phyloP scores from a whole-genome alignment of 768 basidiomycete genomes.

The Daedaleopsis nitida region DNA sequence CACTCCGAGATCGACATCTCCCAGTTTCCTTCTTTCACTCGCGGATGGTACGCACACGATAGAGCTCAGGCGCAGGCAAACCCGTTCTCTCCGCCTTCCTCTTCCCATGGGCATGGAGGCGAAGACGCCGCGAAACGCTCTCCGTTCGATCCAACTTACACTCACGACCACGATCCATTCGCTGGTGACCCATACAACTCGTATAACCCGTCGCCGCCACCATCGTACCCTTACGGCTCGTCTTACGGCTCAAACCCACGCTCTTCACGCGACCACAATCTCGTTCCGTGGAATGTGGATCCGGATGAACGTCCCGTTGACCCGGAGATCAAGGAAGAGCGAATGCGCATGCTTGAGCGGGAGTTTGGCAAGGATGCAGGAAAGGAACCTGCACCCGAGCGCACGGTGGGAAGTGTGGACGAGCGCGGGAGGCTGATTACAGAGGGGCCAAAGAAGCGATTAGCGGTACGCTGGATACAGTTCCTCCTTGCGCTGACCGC shows the following conservation, averaged over 20 bases:
- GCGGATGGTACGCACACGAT: constrained; percentile 56
- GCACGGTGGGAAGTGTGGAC: constrained; percentile 60
- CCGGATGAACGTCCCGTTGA: constrained; percentile 46
- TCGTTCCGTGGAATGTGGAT: constrained; percentile 57
- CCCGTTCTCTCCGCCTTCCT: constrained; percentile 9
- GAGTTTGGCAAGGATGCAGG: constrained; percentile 53
- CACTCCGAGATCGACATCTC: constrained; percentile 58
- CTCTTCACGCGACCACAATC: constrained; percentile 33
- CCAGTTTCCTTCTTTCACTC: constrained; percentile 65
- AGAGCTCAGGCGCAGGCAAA: constrained; percentile 10
- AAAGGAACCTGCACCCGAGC: constrained; percentile 48
- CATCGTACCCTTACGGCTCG: constrained; percentile 27
- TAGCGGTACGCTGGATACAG: constrained; percentile 48
- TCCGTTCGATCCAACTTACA: constrained; percentile 39
- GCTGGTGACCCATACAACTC: constrained; percentile 27
- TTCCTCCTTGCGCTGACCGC: constrained; percentile 52
- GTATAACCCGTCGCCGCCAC: constrained; percentile 32
- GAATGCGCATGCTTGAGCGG: constrained; percentile 69
- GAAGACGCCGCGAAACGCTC: constrained; percentile 24
- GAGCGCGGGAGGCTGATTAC: constrained; percentile 60
- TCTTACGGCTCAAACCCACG: constrained; percentile 39
- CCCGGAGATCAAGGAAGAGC: constrained; percentile 61
- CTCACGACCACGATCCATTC: constrained; percentile 31
- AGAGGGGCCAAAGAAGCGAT: constrained; percentile 62
- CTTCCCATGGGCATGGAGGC: constrained; percentile 15